phyloP scores from a whole-genome alignment of 2,329 filamentous ascomycete species.

The Colletotrichum aenigma region DNA sequence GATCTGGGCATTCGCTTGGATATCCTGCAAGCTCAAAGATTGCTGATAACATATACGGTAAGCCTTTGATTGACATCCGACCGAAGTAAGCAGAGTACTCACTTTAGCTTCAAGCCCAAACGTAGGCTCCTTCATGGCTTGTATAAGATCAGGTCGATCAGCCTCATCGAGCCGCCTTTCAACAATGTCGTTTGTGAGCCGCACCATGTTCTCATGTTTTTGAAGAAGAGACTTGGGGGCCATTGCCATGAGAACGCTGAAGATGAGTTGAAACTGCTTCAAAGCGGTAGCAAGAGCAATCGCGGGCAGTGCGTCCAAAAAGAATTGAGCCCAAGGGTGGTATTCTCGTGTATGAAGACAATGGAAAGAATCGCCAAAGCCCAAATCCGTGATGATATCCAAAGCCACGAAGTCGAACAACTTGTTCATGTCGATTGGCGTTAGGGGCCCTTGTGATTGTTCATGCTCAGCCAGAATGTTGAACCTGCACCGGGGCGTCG shows the following conservation, averaged over 20 bases:
- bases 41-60: rapidly evolving
- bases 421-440: neutral
- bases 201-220: neutral
- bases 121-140: neutral
- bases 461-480: neutral
- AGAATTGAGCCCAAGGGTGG: neutral
- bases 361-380: neutral
- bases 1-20: neutral
- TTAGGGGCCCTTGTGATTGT: neutral
- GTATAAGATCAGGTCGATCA: neutral
- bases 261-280: neutral
- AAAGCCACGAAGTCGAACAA: neutral
- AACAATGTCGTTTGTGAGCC: neutral
- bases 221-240: neutral
- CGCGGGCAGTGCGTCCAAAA: neutral
- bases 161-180: neutral
- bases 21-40: neutral
- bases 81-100: neutral
- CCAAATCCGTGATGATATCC: neutral
- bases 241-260: neutral
- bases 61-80: neutral
- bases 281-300: neutral
- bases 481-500: neutral
- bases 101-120: neutral
- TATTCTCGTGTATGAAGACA: neutral